phyloP scores from a whole-genome alignment of 331 rosid species.

The Telfairia occidentalis region DNA sequence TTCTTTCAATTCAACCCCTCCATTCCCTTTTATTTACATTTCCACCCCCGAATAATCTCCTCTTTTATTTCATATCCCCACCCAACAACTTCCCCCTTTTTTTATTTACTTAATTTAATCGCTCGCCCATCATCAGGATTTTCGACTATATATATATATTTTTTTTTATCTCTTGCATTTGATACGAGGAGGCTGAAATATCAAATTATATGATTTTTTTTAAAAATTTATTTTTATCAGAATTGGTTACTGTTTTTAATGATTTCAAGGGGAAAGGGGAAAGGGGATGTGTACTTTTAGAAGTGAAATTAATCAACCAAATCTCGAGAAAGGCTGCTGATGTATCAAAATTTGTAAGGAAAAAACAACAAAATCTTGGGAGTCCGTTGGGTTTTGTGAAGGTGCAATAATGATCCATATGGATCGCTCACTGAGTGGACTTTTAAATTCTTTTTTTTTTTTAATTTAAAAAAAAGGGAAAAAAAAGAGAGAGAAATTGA shows the following conservation, averaged over 20 bases:
- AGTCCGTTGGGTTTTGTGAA: neutral
- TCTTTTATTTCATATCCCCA: too few relatives aligned
- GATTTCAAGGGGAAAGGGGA: neutral
- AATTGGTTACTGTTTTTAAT: too few relatives aligned
- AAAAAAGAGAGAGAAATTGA: neutral
- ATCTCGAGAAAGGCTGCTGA: neutral
- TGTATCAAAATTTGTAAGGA: neutral
- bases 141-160: too few relatives aligned
- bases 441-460: neutral
- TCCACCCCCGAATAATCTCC: neutral
- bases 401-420: neutral
- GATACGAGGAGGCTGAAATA: too few relatives aligned
- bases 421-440: neutral
- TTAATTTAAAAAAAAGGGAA: neutral
- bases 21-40: neutral
- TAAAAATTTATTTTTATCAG: too few relatives aligned
- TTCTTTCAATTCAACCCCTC: neutral
- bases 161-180: too few relatives aligned
- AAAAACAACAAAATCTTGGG: neutral
- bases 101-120: too few relatives aligned
- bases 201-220: too few relatives aligned
- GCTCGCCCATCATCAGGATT: too few relatives aligned
- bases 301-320: neutral
- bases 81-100: too few relatives aligned
- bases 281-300: neutral